These are phyloP conservation scores for Gracilaria domingensis DNA, from an alignment of 23 red algal species.

Conservation along the genomic window DNA sequence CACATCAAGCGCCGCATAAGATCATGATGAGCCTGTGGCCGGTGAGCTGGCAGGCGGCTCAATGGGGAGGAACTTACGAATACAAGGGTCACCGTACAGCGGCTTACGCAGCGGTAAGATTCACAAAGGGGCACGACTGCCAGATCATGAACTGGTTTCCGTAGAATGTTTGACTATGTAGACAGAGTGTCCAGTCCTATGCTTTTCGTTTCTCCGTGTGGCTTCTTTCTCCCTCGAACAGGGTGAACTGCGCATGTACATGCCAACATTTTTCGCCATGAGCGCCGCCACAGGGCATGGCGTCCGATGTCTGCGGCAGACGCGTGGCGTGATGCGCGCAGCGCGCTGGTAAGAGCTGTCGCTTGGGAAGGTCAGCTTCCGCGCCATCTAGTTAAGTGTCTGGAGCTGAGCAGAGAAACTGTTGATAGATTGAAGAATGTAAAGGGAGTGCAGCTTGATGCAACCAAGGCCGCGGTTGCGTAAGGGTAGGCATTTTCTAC, in stretches of 20 bases:
- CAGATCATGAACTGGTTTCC: conserved; percentile 31
- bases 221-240: neutral
- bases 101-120: conserved; percentile 24
- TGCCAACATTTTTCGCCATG: neutral
- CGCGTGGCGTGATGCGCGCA: no score
- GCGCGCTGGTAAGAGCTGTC: no score
- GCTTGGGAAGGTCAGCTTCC: neutral
- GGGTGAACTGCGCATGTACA: neutral
- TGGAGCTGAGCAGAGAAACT: conserved; percentile 6
- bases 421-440: neutral
- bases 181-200: neutral
- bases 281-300: neutral
- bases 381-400: no score
- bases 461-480: neutral
- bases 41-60: conserved; percentile 19
- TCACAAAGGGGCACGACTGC: conserved; percentile 52
- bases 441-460: neutral
- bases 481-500: neutral
- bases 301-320: neutral
- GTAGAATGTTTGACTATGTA: neutral
- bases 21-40: conserved; percentile 64
- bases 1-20: conserved; percentile 8
- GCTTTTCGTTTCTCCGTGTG: neutral
- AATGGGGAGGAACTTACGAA: conserved; percentile 31
- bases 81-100: conserved; percentile 14